Base-by-base conservation (phyloP, 148 eudicot genomes). In the Rhododendron molle region DNA sequence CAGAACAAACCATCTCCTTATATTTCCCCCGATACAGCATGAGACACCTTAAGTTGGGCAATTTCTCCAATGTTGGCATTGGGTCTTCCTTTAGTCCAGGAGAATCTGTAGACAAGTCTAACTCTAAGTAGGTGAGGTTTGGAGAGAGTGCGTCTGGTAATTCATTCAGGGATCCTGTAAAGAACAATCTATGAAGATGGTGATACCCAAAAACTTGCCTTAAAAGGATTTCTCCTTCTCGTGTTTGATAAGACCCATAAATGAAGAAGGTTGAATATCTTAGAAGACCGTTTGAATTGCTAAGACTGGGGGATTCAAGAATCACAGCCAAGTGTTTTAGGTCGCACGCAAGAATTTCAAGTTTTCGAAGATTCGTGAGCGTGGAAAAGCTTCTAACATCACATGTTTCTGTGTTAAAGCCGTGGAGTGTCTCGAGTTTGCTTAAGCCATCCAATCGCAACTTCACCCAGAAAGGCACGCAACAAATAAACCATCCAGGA, bases 11-110 rank as follows among this genome's bases (percentile, higher is more conserved):
- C 85, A 86, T 34, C 50, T 82, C 10, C 44, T 74, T 72, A 32
- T 76, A 72, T 26, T 72, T 8, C 18, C 62, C 10, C 13, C 50
- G 0, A 0, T 5, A 0, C 1, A 15, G 2, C 58, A 83, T 44
- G 40, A 87, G 83, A 0, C 14, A 1, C 47, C 15, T 54, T 15
- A 87, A 79, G 28, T 49, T 62, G 7, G 86, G 86, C 28, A 87
- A 49, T 30, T 72, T 84, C 49, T 23, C 89, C 40, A 87, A 43
- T 43, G 65, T 78, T 38, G 80, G 54, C 89, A 87, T 78, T 46
- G 89, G 86, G 67, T 87, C 89, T 43, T 83, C 49, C 18, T 60
- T 18, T 28, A 46, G 49, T 46, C 77, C 23, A 4, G 7, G 7
- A 5, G 44, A 40, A 40, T n/a, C n/a, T n/a, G n/a, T n/a, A n/a